phyloP scores from a whole-genome alignment of 768 basidiomycete genomes.

The Lactifluus rugatus region DNA sequence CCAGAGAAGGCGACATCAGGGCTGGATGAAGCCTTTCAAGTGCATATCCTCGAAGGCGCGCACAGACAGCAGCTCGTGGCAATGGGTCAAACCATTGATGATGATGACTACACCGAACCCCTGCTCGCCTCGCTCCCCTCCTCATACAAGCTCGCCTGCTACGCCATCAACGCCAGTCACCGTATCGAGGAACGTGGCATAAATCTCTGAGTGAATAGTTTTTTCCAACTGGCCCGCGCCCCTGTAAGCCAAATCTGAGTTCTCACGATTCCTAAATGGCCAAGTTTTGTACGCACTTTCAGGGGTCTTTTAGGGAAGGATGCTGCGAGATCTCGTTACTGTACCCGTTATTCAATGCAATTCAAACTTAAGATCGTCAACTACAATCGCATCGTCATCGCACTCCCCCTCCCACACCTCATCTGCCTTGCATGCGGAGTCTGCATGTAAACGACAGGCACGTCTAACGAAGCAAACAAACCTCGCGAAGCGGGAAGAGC shows the following conservation, averaged over 20 bases:
- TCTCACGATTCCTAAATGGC: constrained; percentile 31
- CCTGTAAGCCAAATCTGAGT: constrained; percentile 25
- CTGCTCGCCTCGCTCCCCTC: too few relatives aligned
- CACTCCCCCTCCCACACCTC: constrained; percentile 40
- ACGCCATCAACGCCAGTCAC: too few relatives aligned
- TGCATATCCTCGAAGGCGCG: too few relatives aligned
- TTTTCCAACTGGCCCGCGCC: not conserved
- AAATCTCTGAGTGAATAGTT: constrained; percentile 33
- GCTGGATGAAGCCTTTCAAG: too few relatives aligned
- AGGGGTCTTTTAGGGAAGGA: constrained; percentile 3
- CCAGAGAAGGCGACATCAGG: too few relatives aligned
- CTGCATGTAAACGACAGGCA: constrained; percentile 28
- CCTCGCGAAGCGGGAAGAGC: constrained; percentile 38
- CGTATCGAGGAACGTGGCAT: constrained; percentile 63
- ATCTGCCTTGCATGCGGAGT: constrained; percentile 27
- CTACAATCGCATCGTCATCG: constrained; percentile 31
- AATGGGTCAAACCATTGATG: too few relatives aligned
- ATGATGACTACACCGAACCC: too few relatives aligned
- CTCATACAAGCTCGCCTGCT: too few relatives aligned
- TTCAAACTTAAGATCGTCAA: constrained; percentile 31
- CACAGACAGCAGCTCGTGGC: too few relatives aligned
- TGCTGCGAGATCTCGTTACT: not conserved
- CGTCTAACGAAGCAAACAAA: constrained; percentile 35
- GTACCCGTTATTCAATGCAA: not conserved
- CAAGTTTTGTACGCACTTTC: too few relatives aligned